These are phyloP conservation scores for Musa schizocarpa DNA, from an alignment of 176 grass and related monocot species.

Conservation along the genomic window DNA sequence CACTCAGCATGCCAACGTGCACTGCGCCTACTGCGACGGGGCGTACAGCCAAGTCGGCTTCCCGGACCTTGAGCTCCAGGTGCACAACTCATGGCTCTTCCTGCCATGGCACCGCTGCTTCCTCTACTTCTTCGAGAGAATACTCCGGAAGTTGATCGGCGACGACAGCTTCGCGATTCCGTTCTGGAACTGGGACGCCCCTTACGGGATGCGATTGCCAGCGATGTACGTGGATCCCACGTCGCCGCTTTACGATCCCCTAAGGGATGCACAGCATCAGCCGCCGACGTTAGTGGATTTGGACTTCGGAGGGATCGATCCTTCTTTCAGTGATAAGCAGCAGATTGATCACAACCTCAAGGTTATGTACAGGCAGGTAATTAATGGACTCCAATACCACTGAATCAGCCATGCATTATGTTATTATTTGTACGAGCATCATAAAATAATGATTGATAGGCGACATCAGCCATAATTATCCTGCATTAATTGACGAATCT, in stretches of 20 bases:
- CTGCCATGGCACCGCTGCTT: constrained; percentile 52
- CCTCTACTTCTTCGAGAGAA: constrained; percentile 65
- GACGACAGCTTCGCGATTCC: constrained; percentile 41
- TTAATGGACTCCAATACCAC: not conserved
- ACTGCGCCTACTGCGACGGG: constrained; percentile 65
- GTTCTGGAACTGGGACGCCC: constrained; percentile 42
- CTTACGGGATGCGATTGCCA: constrained; percentile 46
- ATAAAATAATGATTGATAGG: too few relatives aligned
- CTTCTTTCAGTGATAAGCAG: constrained; percentile 17
- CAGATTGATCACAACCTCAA: constrained; percentile 29
- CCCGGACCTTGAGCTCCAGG: constrained; percentile 18
- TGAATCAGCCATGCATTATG: too few relatives aligned
- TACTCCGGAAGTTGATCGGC: constrained; percentile 38
- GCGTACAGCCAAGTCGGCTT: constrained; percentile 30
- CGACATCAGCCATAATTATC: too few relatives aligned
- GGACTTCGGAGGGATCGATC: not conserved
- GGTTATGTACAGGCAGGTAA: constrained; percentile 38
- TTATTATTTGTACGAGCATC: too few relatives aligned
- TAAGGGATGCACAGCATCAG: constrained; percentile 20
- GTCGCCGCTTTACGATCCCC: constrained; percentile 32
- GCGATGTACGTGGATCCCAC: constrained; percentile 9
- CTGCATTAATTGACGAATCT: too few relatives aligned
- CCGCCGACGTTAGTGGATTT: constrained; percentile 34
- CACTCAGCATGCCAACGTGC: constrained; percentile 49
- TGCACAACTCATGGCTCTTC: constrained; percentile 61